These are phyloP conservation scores for Globisporangium middletonii DNA, from an alignment of 352 stramenopile genomes.

Conservation along the genomic window DNA sequence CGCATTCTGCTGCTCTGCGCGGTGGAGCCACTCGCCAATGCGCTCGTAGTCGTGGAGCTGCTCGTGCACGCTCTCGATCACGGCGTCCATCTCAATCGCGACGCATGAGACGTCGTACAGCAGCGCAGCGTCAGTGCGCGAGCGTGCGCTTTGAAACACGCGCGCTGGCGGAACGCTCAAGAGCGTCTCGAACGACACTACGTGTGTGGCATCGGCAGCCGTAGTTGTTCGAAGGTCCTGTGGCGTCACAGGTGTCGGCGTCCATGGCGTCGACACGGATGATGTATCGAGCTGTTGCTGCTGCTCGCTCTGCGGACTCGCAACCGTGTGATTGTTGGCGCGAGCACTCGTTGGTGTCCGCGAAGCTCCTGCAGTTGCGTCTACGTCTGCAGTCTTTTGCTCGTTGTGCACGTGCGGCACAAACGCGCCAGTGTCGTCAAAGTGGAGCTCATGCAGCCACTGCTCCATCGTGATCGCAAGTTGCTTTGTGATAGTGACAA, in stretches of 20 bases:
- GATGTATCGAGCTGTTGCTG: neutral
- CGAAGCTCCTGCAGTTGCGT: neutral
- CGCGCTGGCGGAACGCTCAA: conserved; percentile 21
- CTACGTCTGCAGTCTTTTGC: neutral
- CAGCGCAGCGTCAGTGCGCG: conserved; percentile 16
- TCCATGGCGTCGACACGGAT: neutral
- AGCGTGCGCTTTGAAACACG: conserved; percentile 13
- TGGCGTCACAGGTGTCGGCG: neutral
- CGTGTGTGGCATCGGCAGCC: neutral
- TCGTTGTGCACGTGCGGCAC: neutral
- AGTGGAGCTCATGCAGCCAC: neutral
- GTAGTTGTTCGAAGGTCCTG: neutral
- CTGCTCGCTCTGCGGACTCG: neutral
- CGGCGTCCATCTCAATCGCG: conserved; percentile 31
- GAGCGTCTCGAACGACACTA: conserved; percentile 10
- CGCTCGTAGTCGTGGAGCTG: conserved; percentile 28
- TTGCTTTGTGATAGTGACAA: too few species aligned
- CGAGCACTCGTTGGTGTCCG: neutral
- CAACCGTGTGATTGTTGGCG: neutral
- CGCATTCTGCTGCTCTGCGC: neutral
- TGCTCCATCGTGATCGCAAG: neutral
- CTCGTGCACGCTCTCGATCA: conserved; percentile 21
- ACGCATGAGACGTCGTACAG: conserved; percentile 22
- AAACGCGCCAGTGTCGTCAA: conserved; percentile 9
- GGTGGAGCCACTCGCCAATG: conserved; percentile 9